phyloP scores from a whole-genome alignment of 1,284 basidiomycete species.

The Sporisorium graminicola region DNA sequence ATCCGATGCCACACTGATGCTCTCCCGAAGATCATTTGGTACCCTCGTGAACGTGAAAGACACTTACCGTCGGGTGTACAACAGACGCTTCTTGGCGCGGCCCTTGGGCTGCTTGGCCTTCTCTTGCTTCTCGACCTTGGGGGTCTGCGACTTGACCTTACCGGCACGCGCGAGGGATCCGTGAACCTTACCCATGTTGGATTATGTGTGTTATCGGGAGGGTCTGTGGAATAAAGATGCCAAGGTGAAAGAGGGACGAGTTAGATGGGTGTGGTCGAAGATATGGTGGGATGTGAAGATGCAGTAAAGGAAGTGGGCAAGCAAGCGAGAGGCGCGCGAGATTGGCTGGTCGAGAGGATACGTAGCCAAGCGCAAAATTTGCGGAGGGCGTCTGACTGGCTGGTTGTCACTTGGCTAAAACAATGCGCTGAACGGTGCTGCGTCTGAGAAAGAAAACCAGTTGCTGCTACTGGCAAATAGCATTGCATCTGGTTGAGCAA shows the following conservation, averaged over 20 bases:
- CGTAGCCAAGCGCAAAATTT: background rate
- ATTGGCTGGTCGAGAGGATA: background rate
- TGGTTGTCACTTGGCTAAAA: background rate
- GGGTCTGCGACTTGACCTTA: constrained; percentile 98
- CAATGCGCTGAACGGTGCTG: no score
- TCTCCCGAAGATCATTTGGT: no score
- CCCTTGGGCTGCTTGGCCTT: constrained; percentile 97
- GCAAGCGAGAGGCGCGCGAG: background rate
- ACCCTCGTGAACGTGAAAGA: background rate
- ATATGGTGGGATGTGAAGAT: background rate
- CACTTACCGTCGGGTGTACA: constrained; percentile 91
- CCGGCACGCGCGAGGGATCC: constrained; percentile 99
- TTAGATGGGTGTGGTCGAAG: constrained; percentile 23
- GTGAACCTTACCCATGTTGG: constrained; percentile 82
- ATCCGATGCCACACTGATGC: background rate
- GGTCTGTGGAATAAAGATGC: constrained; percentile 11
- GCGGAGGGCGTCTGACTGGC: background rate
- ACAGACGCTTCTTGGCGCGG: constrained; percentile 93
- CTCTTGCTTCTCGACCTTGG: constrained; percentile 91
- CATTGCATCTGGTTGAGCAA: background rate
- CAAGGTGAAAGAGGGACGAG: constrained; percentile 1
- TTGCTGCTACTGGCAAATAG: background rate
- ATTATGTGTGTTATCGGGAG: constrained; percentile 53
- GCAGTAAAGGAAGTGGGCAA: background rate
- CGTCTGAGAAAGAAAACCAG: no score